Base-by-base conservation (phyloP, 2,329 filamentous ascomycete species). In the Westerdykella sp. region DNA sequence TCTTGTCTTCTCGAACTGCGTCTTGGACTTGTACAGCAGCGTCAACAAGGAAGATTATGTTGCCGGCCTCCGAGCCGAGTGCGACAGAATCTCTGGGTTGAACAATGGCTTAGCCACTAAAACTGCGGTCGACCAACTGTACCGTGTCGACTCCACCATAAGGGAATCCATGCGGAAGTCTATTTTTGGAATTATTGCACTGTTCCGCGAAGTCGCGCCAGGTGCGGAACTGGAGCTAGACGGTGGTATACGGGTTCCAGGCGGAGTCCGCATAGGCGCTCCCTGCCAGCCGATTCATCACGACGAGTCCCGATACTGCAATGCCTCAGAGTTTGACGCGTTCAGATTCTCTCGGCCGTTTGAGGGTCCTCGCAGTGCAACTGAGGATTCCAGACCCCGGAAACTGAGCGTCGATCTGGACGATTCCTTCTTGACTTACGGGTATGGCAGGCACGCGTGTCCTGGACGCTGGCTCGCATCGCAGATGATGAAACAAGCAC, bases 371-470 rank as follows among this genome's bases (percentile, higher is more conserved):
- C 6, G 37, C 6, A 14, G n/a, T 21, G 30, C 11, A 25, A 12
- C 31, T 44, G 11, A 25, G 37, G 4, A 44, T 31, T 7, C 6
- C 32, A 14, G 41, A 21, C 11, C 23, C 35, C 31, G 32, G 25
- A 28, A 28, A 28, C 11, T 28, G 25, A 28, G 25, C 25, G 25
- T 28, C 3, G 25, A 28, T 7, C 25, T 28, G 7, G 25, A 28
- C 11, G 25, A 28, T 3, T 28, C 45, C 5, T 47, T 45, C 15
- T 34, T 47, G n/a, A n/a, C 39, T 2, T 48, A 42, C 18, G 46
- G 46, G 4, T 45, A 49, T 34, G 46, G 46, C 1, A 42, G 39
- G 34, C 44, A 49, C 21, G 46, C 30, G 6, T 49, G 46, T 32
- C 46, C 46, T 22, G 46, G 46, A 1, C 12, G 46, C 1, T 46